Conservation (phyloP, 208 protist genomes). For the Trichomonas vaginalis region DNA sequence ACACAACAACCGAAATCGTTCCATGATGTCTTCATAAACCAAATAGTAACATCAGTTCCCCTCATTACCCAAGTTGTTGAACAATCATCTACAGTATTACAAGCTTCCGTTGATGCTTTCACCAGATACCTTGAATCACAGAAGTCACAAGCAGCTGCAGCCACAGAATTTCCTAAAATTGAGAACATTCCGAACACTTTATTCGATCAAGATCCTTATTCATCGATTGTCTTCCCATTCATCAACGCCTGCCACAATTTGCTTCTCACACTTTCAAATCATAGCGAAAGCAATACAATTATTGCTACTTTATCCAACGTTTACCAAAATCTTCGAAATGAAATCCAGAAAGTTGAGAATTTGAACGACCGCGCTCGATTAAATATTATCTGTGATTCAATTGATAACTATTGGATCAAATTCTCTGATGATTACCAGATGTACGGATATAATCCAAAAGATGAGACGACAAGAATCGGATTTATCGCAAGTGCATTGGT, state of each 20-base stretch:
- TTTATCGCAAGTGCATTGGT: neutral
- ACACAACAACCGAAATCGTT: neutral
- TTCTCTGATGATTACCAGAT: neutral
- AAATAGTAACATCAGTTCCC: neutral
- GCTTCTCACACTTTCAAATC: neutral
- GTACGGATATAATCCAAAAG: too few species aligned
- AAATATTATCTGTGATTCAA: neutral
- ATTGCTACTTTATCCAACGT: neutral
- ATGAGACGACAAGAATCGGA: neutral
- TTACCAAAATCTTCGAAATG: neutral
- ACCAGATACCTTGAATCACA: too few species aligned
- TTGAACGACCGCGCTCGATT: neutral
- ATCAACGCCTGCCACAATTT: neutral
- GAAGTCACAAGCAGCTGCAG: neutral
- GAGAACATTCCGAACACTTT: neutral
- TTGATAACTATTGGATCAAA: neutral
- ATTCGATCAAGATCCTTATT: neutral
- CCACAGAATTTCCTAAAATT: neutral
- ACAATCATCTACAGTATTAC: neutral
- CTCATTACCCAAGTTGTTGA: neutral
- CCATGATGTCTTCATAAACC: neutral
- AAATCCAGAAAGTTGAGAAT: neutral
- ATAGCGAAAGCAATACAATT: neutral
- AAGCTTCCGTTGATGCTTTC: neutral
- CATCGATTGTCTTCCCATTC: neutral